Conservation (phyloP, 768 basidiomycete genomes). For the Ephemerocybe angulata region DNA sequence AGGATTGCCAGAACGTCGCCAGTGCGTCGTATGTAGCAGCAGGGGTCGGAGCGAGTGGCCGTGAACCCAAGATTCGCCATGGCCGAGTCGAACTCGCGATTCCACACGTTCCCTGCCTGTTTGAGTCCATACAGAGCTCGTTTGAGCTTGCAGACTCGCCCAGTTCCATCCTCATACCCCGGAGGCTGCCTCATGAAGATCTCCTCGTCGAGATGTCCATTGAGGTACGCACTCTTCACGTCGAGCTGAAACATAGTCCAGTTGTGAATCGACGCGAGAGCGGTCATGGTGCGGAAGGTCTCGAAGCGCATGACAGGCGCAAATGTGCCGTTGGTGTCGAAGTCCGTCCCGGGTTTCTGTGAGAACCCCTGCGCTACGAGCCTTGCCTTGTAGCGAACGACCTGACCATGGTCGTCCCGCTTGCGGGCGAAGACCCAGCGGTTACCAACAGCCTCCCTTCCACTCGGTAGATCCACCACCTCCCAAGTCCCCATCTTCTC, state of each 20-base stretch:
- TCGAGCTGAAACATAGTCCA: constrained; percentile 5
- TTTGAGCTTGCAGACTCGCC: constrained; percentile 11
- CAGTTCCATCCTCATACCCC: constrained; percentile 4
- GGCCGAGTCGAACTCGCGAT: constrained; percentile 18
- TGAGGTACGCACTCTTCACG: constrained; percentile 7
- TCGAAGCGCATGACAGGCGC: constrained; percentile 24
- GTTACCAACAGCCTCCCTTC: constrained; percentile 5
- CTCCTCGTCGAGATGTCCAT: constrained; percentile 9
- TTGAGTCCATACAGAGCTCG: constrained; percentile 37
- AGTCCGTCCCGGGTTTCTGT: constrained; percentile 36
- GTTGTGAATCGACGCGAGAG: constrained; percentile 28
- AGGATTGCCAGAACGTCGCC: constrained; percentile 20
- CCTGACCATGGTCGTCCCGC: constrained; percentile 18
- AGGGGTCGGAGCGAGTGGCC: constrained; percentile 19
- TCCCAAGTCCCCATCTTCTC: constrained; percentile 9
- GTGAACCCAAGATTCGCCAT: constrained; percentile 17
- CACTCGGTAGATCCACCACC: constrained; percentile 1
- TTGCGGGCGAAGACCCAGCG: constrained; percentile 13
- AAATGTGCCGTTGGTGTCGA: constrained; percentile 23
- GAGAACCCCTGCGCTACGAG: constrained; percentile 35
- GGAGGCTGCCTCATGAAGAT: constrained; percentile 13
- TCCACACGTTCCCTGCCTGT: constrained; percentile 27
- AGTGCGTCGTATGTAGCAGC: constrained; percentile 19
- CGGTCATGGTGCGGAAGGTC: constrained; percentile 26
- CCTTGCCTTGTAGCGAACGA: constrained; percentile 19